Conservation (phyloP, 164 flowering plant species). For the Sedum album region DNA sequence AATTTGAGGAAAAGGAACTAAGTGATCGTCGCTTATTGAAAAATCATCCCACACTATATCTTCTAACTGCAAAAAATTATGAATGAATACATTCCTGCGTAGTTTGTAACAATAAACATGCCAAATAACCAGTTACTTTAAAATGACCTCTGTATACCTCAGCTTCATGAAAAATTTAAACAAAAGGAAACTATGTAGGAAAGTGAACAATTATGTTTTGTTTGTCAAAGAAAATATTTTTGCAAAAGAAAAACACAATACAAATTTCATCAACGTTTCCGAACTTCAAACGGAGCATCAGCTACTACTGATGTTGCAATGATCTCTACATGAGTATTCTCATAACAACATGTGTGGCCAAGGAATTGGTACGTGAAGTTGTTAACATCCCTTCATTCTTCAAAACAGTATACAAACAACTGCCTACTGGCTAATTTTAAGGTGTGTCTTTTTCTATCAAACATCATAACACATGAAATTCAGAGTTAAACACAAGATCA, state of each 20-base stretch:
- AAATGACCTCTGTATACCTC: neutral
- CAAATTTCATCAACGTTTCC: too few relatives aligned
- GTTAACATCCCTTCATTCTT: neutral
- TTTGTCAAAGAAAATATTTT: neutral
- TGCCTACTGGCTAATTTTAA: neutral
- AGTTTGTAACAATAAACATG: neutral
- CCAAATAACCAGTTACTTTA: neutral
- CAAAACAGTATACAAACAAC: neutral
- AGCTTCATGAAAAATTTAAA: too few relatives aligned
- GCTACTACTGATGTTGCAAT: neutral
- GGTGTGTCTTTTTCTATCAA: neutral
- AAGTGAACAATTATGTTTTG: neutral
- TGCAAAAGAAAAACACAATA: too few relatives aligned
- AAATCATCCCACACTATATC: constrained; percentile 59
- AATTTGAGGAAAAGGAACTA: constrained; percentile 49
- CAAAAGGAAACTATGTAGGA: neutral
- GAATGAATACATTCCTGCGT: neutral
- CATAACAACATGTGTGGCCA: neutral
- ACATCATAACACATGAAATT: neutral
- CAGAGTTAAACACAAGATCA: neutral
- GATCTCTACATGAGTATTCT: neutral
- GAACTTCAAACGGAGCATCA: neutral
- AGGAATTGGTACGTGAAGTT: neutral
- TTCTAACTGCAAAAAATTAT: constrained; percentile 42
- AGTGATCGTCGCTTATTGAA: constrained; percentile 54